Evolutionary conservation across 1,139 yeast genomes (phyloP).

Genomic region (Protomyces pachydermus): DNA sequence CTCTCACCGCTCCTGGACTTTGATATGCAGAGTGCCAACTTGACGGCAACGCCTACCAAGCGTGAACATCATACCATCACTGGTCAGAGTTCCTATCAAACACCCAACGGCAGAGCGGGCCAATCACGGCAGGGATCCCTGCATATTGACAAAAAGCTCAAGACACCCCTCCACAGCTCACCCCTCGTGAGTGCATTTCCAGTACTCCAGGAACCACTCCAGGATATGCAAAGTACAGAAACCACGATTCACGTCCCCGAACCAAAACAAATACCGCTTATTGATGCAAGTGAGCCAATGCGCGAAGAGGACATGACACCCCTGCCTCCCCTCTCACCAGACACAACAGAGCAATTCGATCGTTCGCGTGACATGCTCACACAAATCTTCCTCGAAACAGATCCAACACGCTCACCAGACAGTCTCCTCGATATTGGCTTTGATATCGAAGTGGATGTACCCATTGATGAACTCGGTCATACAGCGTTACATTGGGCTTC

Average conservation of each 20-base stretch:
- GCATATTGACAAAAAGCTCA: background rate
- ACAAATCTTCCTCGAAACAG: slow-evolving; percentile 51
- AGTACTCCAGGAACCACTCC: background rate
- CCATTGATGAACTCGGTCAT: slow-evolving; percentile 90
- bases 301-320: background rate
- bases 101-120: background rate
- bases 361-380: slow-evolving; percentile 55
- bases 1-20: slow-evolving; percentile 59
- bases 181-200: background rate
- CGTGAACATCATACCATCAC: slow-evolving; percentile 37
- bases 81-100: background rate
- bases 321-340: slow-evolving; percentile 49
- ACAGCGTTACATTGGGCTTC: slow-evolving; percentile 96
- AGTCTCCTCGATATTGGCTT: slow-evolving; percentile 16
- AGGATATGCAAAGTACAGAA: background rate
- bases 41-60: slow-evolving; percentile 58
- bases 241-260: background rate
- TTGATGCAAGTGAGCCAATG: background rate
- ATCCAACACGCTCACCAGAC: slow-evolving; percentile 36
- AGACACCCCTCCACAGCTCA: background rate
- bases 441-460: slow-evolving; percentile 62
- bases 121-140: background rate
- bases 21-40: slow-evolving; percentile 45
- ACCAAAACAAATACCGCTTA: background rate
- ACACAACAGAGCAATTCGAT: slow-evolving; percentile 43